Conservation (phyloP, 1,284 basidiomycete genomes). For the Phenoliferia sp. region DNA sequence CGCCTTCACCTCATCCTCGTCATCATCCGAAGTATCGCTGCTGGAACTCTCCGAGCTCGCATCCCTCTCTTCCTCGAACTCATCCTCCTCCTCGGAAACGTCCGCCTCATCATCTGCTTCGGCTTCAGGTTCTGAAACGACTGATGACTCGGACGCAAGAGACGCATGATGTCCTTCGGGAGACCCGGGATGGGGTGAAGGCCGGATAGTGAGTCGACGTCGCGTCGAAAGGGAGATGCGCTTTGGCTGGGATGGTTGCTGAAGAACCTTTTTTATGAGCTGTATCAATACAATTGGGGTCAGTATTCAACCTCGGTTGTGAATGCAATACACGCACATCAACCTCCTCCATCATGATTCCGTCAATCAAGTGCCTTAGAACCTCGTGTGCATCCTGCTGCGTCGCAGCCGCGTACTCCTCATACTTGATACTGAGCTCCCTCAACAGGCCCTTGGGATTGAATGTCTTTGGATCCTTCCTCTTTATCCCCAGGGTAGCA, state of each 20-base stretch:
- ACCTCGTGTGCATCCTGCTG: constrained; percentile 96
- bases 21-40: constrained; percentile 5
- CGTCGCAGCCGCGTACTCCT: constrained; percentile 75
- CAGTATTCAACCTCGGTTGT: background rate
- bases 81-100: constrained; percentile 5
- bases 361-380: constrained; percentile 78
- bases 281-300: constrained; percentile 37
- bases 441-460: constrained; percentile 53
- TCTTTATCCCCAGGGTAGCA: constrained; percentile 2
- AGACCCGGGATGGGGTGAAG: background rate
- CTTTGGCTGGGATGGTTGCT: background rate
- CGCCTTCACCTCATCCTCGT: constrained; percentile 16
- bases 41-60: constrained; percentile 5
- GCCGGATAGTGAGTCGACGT: background rate
- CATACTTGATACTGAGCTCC: constrained; percentile 74
- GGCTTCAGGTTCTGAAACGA: background rate
- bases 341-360: constrained; percentile 90
- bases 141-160: background rate
- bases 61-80: constrained; percentile 9
- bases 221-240: background rate
- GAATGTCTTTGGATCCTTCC: constrained; percentile 33
- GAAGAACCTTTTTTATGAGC: constrained; percentile 66
- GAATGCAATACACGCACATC: constrained; percentile 57
- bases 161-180: background rate
- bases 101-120: background rate